Conservation (phyloP, 140 eudicot genomes). For the Anethum foeniculum region DNA sequence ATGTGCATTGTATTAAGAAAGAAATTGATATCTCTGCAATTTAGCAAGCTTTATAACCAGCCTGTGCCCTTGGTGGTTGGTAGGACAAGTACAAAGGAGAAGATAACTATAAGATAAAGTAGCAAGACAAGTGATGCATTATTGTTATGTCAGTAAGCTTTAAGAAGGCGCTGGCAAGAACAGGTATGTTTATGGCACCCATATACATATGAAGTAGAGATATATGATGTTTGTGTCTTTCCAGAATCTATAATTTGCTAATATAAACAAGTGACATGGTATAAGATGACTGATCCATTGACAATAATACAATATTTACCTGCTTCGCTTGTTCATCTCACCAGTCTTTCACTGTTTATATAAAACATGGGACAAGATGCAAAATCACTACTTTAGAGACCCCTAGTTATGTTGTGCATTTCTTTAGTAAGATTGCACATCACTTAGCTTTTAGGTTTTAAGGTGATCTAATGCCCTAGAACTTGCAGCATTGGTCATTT, state of each 20-base stretch:
- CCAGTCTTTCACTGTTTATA: not conserved
- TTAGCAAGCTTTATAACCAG: not conserved
- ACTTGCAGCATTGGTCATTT: not conserved
- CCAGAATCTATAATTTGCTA: not conserved
- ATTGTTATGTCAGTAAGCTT: not conserved
- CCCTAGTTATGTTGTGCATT: not conserved
- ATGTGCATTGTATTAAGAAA: not conserved
- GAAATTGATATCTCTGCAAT: not conserved
- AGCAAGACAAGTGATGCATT: not conserved
- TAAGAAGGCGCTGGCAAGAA: not conserved
- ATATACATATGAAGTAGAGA: not conserved
- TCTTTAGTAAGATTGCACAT: not conserved
- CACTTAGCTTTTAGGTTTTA: not conserved
- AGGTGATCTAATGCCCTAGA: not conserved
- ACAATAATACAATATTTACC: not conserved
- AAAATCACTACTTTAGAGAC: not conserved
- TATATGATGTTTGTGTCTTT: not conserved
- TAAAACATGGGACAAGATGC: not conserved
- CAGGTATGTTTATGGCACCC: not conserved
- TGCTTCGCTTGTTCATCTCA: not conserved
- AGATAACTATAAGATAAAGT: not conserved
- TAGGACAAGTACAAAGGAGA: not conserved
- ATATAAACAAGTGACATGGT: not conserved
- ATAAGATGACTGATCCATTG: not conserved
- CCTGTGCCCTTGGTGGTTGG: constrained; percentile 1